Conservation (phyloP, 495 filamentous ascomycete species). For the Daldinia caldariorum region DNA sequence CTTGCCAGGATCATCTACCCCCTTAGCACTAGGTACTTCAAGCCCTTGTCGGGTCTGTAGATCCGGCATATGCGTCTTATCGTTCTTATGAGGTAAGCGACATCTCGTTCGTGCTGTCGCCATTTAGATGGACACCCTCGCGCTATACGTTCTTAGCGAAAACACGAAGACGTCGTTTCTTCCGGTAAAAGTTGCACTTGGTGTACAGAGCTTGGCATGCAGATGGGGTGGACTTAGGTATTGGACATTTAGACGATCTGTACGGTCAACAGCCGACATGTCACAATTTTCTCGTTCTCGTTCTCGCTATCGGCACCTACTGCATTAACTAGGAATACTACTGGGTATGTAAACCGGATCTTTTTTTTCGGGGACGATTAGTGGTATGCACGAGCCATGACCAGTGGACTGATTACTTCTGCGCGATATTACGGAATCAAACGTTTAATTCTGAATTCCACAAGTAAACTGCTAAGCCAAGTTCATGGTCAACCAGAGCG, state of each 20-base stretch:
- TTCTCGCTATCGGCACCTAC: background rate
- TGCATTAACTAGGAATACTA: background rate
- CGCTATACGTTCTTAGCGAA: background rate
- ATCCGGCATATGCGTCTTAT: background rate
- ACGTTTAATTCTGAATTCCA: background rate
- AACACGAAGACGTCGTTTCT: background rate
- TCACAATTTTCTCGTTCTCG: conserved; percentile 6
- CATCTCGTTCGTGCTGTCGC: background rate
- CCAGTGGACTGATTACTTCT: background rate
- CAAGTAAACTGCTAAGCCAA: background rate
- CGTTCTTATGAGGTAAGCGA: background rate
- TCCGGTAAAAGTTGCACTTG: background rate
- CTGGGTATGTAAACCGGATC: background rate
- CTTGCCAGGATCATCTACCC: background rate
- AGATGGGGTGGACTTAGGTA: background rate
- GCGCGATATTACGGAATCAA: background rate
- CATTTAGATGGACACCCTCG: background rate
- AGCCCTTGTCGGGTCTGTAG: background rate
- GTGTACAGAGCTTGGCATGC: background rate
- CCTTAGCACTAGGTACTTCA: background rate
- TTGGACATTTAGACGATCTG: background rate
- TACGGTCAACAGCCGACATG: background rate
- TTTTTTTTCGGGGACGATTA: background rate
- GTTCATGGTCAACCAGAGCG: background rate
- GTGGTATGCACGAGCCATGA: background rate